phyloP scores from a whole-genome alignment of 2,329 filamentous ascomycete genomes.

The Nemania abortiva region DNA sequence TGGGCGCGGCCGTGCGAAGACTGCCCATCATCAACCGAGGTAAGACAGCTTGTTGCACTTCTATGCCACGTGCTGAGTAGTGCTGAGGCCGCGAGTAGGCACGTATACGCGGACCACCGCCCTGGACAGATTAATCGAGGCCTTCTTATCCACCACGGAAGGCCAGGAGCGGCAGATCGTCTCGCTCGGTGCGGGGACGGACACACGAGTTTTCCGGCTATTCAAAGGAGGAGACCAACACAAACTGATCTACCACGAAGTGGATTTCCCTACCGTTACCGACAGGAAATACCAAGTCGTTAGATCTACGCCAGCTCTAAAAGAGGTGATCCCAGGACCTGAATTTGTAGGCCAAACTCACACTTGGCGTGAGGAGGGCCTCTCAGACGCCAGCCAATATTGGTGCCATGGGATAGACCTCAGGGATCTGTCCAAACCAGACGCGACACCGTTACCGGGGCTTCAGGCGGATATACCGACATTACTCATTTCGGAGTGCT shows the following conservation, averaged over 20 bases:
- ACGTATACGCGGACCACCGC: conserved; percentile 92
- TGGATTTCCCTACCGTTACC: conserved; percentile 87
- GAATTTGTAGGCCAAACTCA: conserved; percentile 48
- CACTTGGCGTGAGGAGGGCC: conserved; percentile 58
- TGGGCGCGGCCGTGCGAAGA: conserved; percentile 68
- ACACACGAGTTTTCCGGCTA: conserved; percentile 87
- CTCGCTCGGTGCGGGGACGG: conserved; percentile 92
- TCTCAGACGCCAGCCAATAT: conserved; percentile 59
- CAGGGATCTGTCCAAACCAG: conserved; percentile 63
- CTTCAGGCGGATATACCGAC: conserved; percentile 75
- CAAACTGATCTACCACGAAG: conserved; percentile 83
- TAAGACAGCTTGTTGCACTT: conserved; percentile 53
- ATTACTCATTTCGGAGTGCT: conserved; percentile 92
- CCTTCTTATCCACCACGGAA: conserved; percentile 69
- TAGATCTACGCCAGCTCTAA: conserved; percentile 60
- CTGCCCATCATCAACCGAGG: conserved; percentile 96
- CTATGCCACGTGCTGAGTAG: conserved; percentile 34
- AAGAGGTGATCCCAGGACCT: conserved; percentile 52
- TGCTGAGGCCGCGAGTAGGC: conserved; percentile 63
- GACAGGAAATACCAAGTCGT: conserved; percentile 70
- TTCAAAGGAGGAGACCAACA: conserved; percentile 59
- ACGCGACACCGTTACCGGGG: conserved; percentile 54
- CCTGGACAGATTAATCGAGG: conserved; percentile 80
- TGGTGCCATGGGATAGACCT: conserved; percentile 77
- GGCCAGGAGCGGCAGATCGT: conserved; percentile 77